Evolutionary conservation across 352 stramenopile genomes (phyloP), one percentile per base, ranked within the genome.

Genomic region (Phytophthora macrochlamydospora): DNA sequence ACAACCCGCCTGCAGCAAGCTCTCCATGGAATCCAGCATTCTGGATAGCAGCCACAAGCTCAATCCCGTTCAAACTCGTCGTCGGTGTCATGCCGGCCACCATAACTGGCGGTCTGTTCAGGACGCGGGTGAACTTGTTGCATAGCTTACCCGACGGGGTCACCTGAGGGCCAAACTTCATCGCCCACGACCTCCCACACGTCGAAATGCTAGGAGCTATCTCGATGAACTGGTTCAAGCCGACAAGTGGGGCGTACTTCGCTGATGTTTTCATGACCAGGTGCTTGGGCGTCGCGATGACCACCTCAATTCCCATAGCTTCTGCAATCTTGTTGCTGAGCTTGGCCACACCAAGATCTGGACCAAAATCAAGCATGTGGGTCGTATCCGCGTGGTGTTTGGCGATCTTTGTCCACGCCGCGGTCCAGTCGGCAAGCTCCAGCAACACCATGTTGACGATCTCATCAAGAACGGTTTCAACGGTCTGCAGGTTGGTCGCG

Each of bases 11-110:
- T 24, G 75, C 87, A 7, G 87, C 90, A 3, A 97, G 75, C 56
- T 97, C 90, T 11, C 73, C 84, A 50, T 88, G 75, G 67, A 91
- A 96, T 9, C 88, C 90, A 42, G 85, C 87, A 55, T 96, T 94
- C 51, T 86, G 73, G 58, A 85, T 70, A 8, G 88, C 90, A 14
- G 90, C 90, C 32, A 97, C 88, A 7, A 95, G 86, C 29, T 94
- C 82, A 18, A 95, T 76, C 18, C 88, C 88, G 9, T 87, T 57
- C 8, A 91, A 69, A 73, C 86, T 94, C 32, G 88, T 96, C 5
- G 87, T 96, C 3, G 90, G 88, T 8, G 81, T 94, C 90, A 97
- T 96, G 18, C 90, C 88, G 9, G 73, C 86, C 2, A 95, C 82
- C 65, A 95, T 84, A 7, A 97, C 79, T 32, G 90, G 88, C 28